These are phyloP conservation scores for Schoenoplectus tabernaemontani DNA, from an alignment of 202 grass and related monocot genomes.

Conservation along the genomic window DNA sequence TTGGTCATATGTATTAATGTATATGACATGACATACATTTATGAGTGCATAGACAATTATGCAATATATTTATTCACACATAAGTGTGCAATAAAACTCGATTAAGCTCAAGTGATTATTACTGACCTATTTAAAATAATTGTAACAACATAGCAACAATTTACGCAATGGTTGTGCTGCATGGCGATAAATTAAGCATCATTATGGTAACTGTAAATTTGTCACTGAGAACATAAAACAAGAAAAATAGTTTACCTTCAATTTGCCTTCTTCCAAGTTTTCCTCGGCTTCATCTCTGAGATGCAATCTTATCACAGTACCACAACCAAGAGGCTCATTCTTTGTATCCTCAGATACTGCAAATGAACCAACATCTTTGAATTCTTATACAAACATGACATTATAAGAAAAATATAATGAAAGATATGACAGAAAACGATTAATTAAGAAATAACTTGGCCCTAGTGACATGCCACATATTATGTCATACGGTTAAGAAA, in stretches of 20 bases:
- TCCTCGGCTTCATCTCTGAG: constrained; percentile 88
- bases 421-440: too few species aligned
- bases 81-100: too few species aligned
- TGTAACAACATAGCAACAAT: too few species aligned
- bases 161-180: neutral
- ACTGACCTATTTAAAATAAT: too few species aligned
- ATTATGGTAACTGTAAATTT: neutral
- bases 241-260: constrained; percentile 49
- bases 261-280: constrained; percentile 83
- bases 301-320: constrained; percentile 94
- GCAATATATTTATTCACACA: too few species aligned
- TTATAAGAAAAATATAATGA: constrained; percentile 1
- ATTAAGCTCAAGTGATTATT: too few species aligned
- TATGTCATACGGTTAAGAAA: too few species aligned
- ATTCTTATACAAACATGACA: constrained; percentile 81
- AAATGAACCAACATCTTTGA: constrained; percentile 86
- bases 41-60: too few species aligned
- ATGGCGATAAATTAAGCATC: neutral
- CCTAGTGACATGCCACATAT: too few species aligned
- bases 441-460: too few species aligned
- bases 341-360: constrained; percentile 93
- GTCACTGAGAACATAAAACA: neutral
- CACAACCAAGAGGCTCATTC: constrained; percentile 85
- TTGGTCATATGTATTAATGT: too few species aligned
- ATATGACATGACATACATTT: too few species aligned